Conservation (phyloP, 805 yeast species). For the Metschnikowia matae region DNA sequence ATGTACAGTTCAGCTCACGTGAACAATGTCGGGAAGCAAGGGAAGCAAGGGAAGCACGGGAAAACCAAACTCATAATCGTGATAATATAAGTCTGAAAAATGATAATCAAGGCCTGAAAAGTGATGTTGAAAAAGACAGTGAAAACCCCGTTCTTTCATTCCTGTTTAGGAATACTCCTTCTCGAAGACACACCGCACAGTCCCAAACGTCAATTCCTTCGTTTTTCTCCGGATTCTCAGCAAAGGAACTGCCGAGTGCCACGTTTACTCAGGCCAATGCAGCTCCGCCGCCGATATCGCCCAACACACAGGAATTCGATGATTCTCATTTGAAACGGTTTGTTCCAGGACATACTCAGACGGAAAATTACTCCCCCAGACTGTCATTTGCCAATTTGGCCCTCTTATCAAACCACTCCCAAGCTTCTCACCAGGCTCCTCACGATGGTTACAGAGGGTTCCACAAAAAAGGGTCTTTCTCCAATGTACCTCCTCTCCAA, state of each 20-base stretch:
- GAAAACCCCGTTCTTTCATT: conserved; percentile 8
- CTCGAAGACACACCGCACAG: conserved; percentile 4
- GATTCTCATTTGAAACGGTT: not conserved
- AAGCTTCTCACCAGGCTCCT: conserved; percentile 3
- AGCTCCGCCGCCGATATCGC: conserved; percentile 2
- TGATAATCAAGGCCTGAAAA: not conserved
- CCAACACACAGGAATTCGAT: conserved; percentile 7
- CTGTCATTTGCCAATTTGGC: conserved; percentile 13
- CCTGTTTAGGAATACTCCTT: conserved; percentile 4
- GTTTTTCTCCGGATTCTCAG: not conserved
- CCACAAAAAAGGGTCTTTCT: conserved; percentile 28
- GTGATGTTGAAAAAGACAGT: not conserved
- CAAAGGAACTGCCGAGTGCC: not conserved
- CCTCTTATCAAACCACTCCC: not conserved
- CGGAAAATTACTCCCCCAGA: conserved; percentile 15
- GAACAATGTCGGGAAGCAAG: not conserved
- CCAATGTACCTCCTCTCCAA: conserved; percentile 42
- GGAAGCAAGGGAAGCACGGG: not conserved
- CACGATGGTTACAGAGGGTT: conserved; percentile 36
- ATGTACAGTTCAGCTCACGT: not conserved
- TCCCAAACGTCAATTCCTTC: conserved; percentile 6
- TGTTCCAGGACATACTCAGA: conserved; percentile 3
- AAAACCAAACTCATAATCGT: not conserved
- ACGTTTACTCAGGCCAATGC: not conserved
- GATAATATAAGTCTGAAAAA: not conserved